Evolutionary conservation across 352 stramenopile genomes (phyloP).

Genomic region (Pythium inflatum): DNA sequence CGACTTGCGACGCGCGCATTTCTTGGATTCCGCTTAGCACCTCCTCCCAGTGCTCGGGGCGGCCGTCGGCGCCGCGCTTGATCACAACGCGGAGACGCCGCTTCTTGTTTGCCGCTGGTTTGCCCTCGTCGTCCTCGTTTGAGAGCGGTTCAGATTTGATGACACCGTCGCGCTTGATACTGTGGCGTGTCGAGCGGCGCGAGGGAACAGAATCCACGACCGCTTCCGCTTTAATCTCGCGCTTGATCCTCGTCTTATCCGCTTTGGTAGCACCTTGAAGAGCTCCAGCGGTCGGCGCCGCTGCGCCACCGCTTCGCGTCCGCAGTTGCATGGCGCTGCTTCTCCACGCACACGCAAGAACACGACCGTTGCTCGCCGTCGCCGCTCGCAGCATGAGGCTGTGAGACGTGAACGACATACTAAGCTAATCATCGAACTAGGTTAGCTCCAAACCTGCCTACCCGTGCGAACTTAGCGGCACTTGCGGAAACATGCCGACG

Average conservation of each 20-base stretch:
- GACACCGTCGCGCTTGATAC: conserved; percentile 25
- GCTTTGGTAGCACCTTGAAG: not conserved
- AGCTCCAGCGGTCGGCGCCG: conserved; percentile 17
- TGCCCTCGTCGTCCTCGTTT: conserved; percentile 14
- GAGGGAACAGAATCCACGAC: not conserved
- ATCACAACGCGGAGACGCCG: conserved; percentile 7
- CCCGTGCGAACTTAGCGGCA: conserved; percentile 21
- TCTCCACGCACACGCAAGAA: conserved; percentile 17
- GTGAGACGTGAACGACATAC: too few relatives aligned
- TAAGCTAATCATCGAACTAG: too few relatives aligned
- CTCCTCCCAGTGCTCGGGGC: conserved; percentile 56
- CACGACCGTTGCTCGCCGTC: conserved; percentile 26
- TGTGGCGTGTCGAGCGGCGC: conserved; percentile 10
- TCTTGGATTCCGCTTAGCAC: conserved; percentile 63
- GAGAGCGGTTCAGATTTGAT: not conserved
- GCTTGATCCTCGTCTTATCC: too few relatives aligned
- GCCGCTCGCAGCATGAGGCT: conserved; percentile 11
- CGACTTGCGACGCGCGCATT: conserved; percentile 66
- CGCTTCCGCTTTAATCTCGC: conserved; percentile 9
- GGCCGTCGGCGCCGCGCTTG: conserved; percentile 29
- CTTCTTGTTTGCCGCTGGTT: conserved; percentile 18
- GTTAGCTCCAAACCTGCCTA: too few relatives aligned
- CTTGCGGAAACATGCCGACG: conserved; percentile 56
- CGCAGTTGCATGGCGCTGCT: conserved; percentile 46
- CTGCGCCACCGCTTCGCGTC: conserved; percentile 26